phyloP scores from a whole-genome alignment of 768 basidiomycete species.

The Phallus indusiatus region DNA sequence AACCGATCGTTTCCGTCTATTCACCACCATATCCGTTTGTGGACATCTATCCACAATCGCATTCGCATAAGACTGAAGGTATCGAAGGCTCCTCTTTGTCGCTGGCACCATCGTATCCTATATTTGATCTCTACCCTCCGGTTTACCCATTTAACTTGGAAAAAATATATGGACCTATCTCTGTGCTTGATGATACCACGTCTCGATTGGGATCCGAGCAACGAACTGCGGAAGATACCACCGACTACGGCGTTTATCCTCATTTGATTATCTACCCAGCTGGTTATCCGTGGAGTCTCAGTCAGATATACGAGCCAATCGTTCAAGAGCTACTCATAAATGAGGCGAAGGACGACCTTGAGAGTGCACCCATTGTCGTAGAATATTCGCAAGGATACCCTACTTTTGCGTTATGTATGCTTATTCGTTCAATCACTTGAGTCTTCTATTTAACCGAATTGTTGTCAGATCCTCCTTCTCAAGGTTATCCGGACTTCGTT shows the following conservation, averaged over 20 bases:
- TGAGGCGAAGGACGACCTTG: no score
- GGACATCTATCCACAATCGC: not conserved
- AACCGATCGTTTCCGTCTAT: not conserved
- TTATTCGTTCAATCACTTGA: no score
- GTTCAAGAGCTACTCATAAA: not conserved
- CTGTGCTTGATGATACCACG: not conserved
- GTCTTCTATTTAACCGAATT: no score
- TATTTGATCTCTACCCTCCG: conserved; percentile 32
- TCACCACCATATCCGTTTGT: not conserved
- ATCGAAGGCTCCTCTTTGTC: not conserved
- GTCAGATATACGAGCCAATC: not conserved
- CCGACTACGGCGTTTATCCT: conserved; percentile 14
- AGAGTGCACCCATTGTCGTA: no score
- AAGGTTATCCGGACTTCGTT: not conserved
- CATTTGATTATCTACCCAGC: conserved; percentile 18
- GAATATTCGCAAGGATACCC: no score
- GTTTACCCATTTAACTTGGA: not conserved
- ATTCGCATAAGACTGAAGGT: not conserved
- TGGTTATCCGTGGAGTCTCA: not conserved
- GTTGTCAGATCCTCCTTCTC: not conserved
- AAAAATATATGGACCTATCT: not conserved
- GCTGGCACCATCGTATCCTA: conserved; percentile 23
- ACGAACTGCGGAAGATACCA: not conserved
- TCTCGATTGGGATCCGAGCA: not conserved
- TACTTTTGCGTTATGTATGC: no score